Evolutionary conservation across 257 asterid species (phyloP).

Genomic region (Nicotiana paniculata): DNA sequence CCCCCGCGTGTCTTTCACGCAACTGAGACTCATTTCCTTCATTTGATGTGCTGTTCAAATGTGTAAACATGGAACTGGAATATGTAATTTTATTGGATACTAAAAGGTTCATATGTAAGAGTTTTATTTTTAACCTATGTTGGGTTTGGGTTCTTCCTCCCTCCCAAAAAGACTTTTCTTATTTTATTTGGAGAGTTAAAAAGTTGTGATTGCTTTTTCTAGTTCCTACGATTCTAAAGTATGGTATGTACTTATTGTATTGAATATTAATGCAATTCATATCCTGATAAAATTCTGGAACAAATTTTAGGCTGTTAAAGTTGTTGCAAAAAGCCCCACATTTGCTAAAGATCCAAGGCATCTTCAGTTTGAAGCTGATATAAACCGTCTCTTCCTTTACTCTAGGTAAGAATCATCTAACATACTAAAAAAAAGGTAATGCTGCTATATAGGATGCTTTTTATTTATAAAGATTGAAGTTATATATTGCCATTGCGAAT

Average conservation of each 20-base stretch:
- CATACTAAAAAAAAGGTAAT: background rate
- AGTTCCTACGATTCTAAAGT: background rate
- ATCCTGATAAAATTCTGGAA: background rate
- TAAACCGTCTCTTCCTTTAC: constrained; percentile 71
- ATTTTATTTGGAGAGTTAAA: background rate
- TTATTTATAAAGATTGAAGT: too few species aligned
- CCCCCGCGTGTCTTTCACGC: background rate
- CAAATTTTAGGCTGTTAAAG: constrained; percentile 65
- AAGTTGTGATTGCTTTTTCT: background rate
- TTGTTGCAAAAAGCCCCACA: constrained; percentile 83
- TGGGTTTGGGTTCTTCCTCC: background rate
- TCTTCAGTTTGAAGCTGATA: constrained; percentile 80
- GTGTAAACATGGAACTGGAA: background rate
- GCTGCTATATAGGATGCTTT: background rate
- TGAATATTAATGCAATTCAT: background rate
- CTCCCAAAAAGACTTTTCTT: background rate
- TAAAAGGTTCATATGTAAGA: background rate
- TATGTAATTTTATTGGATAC: background rate
- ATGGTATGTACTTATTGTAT: background rate
- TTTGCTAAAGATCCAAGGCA: constrained; percentile 64
- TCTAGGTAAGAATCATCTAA: constrained; percentile 47
- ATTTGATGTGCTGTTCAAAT: background rate
- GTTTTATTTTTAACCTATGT: background rate
- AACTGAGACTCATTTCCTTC: background rate
- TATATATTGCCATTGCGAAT: too few species aligned